Base-by-base conservation (phyloP, 169 alveolate species). In the Eimeria necatrix region DNA sequence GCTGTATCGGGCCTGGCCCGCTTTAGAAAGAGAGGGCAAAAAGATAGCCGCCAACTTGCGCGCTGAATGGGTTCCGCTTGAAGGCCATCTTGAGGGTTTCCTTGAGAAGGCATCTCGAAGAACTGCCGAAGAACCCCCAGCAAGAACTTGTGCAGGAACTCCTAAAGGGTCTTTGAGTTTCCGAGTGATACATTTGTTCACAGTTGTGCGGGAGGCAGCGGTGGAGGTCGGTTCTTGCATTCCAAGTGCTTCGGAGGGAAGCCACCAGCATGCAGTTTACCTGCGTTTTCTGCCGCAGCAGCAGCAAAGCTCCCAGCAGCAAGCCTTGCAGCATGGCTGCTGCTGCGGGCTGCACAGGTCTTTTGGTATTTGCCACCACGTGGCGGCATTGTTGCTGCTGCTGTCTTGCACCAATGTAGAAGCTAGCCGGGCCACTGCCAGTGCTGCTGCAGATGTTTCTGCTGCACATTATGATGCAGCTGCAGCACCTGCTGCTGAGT, bases 311-410 rank as follows among this genome's bases (percentile, higher is more conserved):
- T 4, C 9, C 49, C 78, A 68, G 78, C 78, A 68, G 14, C 78
- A 68, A 48, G 78, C n/a, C 7, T 4, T 68, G 48, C 51, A 20
- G 10, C 78, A 68, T 68, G 48, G 78, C 14, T 68, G 78, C 78
- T 68, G 78, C 78, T 68, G 78, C 14, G 78, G 78, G 78, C 78
- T 68, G 49, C 78, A 68, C 48, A 68, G 48, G 49, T 18, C 78
- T 22, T 74, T n/a, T 41, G 85, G 85, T 60, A 48, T 74, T 49
- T 74, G 85, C 26, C 60, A 48, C 26, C 59, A 41, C 41, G 85
- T 48, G 60, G 52, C 59, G 85, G 85, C 85, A 60, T 53, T 74
- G 85, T 53, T 74, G 52, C 52, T 32, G 85, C 59, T 74, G 52
- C 59, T 48, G 5, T 74, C 59, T 49, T n/a, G 20, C 59, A 74